phyloP scores from a whole-genome alignment of 2,329 filamentous ascomycete genomes.

The Aspergillus fumigatiaffinis region DNA sequence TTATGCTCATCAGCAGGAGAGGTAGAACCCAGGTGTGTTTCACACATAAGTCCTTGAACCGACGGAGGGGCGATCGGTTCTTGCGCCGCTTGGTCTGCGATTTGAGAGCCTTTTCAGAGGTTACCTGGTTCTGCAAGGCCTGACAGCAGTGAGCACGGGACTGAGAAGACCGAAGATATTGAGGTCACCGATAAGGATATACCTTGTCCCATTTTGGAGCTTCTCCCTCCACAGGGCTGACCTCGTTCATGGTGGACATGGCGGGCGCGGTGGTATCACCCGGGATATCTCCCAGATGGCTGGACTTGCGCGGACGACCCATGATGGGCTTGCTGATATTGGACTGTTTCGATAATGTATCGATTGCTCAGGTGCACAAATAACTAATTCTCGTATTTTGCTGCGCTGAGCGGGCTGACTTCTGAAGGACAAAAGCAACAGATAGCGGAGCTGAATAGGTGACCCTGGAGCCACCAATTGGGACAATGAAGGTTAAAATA shows the following conservation, averaged over 20 bases:
- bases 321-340: conserved; percentile 18
- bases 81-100: conserved; percentile 43
- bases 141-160: conserved; percentile 9
- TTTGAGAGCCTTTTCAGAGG: conserved; percentile 29
- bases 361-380: not conserved
- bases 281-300: conserved; percentile 44
- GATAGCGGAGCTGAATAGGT: not conserved
- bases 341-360: not conserved
- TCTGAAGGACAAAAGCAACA: not conserved
- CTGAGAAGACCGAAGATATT: not conserved
- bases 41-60: conserved; percentile 40
- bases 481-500: not conserved
- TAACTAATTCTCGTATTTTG: not conserved
- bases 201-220: conserved; percentile 30
- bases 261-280: conserved; percentile 46
- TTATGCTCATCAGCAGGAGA: conserved; percentile 60
- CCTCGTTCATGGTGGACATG: conserved; percentile 43
- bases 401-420: not conserved
- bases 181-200: conserved; percentile 5
- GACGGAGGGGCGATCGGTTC: conserved; percentile 40
- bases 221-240: conserved; percentile 28
- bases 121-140: conserved; percentile 16
- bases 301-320: conserved; percentile 41
- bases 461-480: not conserved
- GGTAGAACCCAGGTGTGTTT: conserved; percentile 64